These are phyloP conservation scores for Ophiostoma angusticollis DNA, from an alignment of 2,329 filamentous ascomycete genomes.

Conservation along the genomic window DNA sequence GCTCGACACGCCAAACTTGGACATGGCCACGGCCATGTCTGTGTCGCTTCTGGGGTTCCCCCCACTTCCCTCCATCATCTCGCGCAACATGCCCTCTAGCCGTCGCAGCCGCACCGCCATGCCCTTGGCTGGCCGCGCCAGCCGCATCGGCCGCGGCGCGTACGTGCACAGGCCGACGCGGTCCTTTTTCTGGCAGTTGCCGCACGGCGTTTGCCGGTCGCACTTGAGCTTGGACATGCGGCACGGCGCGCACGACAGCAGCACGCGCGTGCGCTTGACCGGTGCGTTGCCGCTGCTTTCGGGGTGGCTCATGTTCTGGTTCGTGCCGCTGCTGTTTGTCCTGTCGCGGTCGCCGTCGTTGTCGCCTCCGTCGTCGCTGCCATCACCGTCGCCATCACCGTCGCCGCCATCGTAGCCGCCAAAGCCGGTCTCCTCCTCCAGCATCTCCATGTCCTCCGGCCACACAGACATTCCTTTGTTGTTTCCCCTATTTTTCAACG, in stretches of 20 bases:
- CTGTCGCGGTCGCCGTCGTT: background rate
- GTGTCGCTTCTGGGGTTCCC: conserved; percentile 1
- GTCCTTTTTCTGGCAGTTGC: conserved; percentile 38
- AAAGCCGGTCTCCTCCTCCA: no score
- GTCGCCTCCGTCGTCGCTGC: background rate
- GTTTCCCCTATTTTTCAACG: no score
- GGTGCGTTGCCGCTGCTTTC: background rate
- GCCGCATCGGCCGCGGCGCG: conserved; percentile 32
- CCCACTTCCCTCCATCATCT: conserved; percentile 33
- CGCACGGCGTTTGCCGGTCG: conserved; percentile 38
- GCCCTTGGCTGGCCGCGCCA: conserved; percentile 27
- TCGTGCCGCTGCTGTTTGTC: no score
- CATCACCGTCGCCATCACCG: background rate
- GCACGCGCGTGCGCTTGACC: conserved; percentile 33
- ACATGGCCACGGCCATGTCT: conserved; percentile 8
- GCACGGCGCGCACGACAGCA: conserved; percentile 40
- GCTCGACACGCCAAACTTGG: conserved; percentile 9
- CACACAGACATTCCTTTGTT: no score
- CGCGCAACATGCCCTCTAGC: conserved; percentile 45
- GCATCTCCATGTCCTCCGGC: background rate
- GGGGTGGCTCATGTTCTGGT: no score
- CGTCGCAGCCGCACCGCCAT: conserved; percentile 42
- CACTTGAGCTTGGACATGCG: conserved; percentile 44
- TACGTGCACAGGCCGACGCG: conserved; percentile 34
- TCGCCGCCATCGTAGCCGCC: background rate